Conservation (phyloP, 352 stramenopile species). For the Globisporangium lucens region DNA sequence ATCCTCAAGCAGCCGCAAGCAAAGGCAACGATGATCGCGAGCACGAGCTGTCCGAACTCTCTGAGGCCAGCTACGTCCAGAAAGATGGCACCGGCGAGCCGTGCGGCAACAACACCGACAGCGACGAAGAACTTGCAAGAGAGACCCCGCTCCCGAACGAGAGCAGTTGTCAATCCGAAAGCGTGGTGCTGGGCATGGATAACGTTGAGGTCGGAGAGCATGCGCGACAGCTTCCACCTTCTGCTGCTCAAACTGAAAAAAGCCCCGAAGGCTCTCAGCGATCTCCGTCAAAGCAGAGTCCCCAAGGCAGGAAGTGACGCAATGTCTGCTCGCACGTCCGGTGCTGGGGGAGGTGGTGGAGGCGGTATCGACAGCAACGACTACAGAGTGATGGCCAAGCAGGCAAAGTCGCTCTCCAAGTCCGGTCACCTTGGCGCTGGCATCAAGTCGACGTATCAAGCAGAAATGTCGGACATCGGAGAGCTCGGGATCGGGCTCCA, state of each 20-base stretch:
- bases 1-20: too few species aligned
- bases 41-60: too few species aligned
- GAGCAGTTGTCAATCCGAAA: not conserved
- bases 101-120: too few species aligned
- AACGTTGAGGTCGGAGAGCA: not conserved
- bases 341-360: not conserved
- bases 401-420: not conserved
- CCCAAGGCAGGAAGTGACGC: not conserved
- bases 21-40: too few species aligned
- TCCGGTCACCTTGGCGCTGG: not conserved
- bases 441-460: slow-evolving; percentile 3
- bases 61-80: too few species aligned
- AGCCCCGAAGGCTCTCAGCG: not conserved
- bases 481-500: slow-evolving; percentile 77
- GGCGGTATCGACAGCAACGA: slow-evolving; percentile 4
- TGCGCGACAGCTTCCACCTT: not conserved
- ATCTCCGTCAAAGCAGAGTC: not conserved
- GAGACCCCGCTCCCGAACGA: not conserved
- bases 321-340: not conserved
- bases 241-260: too few species aligned
- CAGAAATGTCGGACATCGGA: slow-evolving; percentile 46
- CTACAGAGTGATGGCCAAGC: slow-evolving; percentile 1
- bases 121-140: not conserved
- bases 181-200: slow-evolving; percentile 3
- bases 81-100: too few species aligned